phyloP scores from a whole-genome alignment of 257 asterid species.

The Rubia yunnanensis region DNA sequence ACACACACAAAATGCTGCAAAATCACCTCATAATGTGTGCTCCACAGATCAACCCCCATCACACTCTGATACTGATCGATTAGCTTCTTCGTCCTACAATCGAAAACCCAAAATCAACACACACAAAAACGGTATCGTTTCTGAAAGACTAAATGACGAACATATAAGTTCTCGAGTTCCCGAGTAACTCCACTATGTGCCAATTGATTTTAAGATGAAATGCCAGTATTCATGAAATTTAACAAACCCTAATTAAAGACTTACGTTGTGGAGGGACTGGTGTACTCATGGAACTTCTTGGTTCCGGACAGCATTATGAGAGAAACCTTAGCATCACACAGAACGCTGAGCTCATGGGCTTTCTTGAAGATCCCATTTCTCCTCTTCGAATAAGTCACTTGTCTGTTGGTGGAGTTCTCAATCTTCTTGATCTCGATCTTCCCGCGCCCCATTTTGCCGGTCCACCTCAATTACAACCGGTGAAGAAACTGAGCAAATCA shows the following conservation, averaged over 20 bases:
- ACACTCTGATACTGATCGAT: constrained; percentile 42
- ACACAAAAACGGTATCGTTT: too few relatives aligned
- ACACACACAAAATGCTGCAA: not conserved
- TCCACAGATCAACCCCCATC: constrained; percentile 54
- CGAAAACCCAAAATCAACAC: not conserved
- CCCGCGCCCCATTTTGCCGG: constrained; percentile 27
- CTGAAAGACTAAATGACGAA: too few relatives aligned
- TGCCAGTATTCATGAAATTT: too few relatives aligned
- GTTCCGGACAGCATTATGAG: constrained; percentile 41
- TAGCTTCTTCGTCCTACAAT: constrained; percentile 32
- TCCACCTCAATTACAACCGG: not conserved
- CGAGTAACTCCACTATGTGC: too few relatives aligned
- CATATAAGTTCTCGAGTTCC: too few relatives aligned
- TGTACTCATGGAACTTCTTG: constrained; percentile 37
- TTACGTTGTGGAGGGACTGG: constrained; percentile 43
- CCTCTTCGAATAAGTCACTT: constrained; percentile 44
- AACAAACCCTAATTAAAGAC: not conserved
- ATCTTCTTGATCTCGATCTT: constrained; percentile 48
- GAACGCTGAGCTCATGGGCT: constrained; percentile 46
- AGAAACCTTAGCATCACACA: constrained; percentile 55
- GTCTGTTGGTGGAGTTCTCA: constrained; percentile 40
- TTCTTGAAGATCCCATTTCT: constrained; percentile 51
- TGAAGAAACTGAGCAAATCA: not conserved
- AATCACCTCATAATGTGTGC: constrained; percentile 41
- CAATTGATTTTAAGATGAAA: too few relatives aligned